Evolutionary conservation across 495 filamentous ascomycete species (phyloP).

Genomic region (Hyaloscypha bicolor): DNA sequence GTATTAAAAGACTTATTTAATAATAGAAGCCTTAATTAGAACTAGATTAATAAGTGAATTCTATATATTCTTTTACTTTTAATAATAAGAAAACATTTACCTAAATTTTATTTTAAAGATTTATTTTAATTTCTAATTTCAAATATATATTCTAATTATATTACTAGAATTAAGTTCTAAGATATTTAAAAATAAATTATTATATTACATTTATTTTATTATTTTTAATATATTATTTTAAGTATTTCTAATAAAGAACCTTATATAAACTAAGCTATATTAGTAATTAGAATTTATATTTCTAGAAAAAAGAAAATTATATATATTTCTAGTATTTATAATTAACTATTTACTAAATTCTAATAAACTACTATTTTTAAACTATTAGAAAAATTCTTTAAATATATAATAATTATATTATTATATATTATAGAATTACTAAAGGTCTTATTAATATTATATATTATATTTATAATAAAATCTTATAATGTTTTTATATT

Average conservation of each 20-base stretch:
- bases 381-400: neutral
- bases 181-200: neutral
- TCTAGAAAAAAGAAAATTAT: neutral
- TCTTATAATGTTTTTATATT: neutral
- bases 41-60: no score
- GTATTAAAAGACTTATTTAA: no score
- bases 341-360: neutral
- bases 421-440: neutral
- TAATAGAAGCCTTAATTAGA: no score
- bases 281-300: neutral
- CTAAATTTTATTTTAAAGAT: no score
- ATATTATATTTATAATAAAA: neutral
- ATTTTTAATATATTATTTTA: neutral
- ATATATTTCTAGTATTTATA: neutral
- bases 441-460: neutral
- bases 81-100: no score
- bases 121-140: no score
- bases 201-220: neutral
- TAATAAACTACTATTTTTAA: neutral
- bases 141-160: no score
- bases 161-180: no score
- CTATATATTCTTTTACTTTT: no score
- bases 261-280: conserved; percentile 1
- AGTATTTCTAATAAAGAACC: neutral
- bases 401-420: neutral